Conservation (phyloP, 2,329 filamentous ascomycete species). For the Didymellaceae sp. region DNA sequence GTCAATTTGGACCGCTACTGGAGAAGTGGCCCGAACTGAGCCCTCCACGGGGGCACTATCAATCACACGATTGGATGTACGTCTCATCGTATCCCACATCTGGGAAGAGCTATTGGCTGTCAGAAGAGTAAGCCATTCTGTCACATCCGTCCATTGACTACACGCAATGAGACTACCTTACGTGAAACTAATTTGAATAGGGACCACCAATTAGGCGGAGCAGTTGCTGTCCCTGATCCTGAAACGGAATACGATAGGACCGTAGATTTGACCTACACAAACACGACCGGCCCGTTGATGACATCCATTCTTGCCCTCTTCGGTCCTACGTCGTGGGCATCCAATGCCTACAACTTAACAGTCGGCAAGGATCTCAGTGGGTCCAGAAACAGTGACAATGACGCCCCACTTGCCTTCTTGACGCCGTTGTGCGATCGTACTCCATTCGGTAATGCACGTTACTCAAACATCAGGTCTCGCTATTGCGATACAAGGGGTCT, state of each 20-base stretch:
- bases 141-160: background rate
- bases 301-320: conserved; percentile 4
- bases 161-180: background rate
- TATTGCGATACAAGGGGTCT: background rate
- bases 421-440: background rate
- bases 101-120: background rate
- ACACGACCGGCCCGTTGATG: conserved; percentile 4
- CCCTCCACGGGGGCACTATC: background rate
- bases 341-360: background rate
- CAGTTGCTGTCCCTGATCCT: background rate
- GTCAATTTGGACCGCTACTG: conserved; percentile 10
- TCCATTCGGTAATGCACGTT: background rate
- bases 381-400: background rate
- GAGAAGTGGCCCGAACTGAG: conserved; percentile 11
- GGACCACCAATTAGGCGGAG: background rate
- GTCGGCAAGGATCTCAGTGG: background rate
- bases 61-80: conserved; percentile 1
- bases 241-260: background rate
- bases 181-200: background rate
- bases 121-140: background rate
- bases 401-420: background rate
- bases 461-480: background rate
- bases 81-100: background rate
- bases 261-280: background rate
- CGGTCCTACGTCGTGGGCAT: background rate